phyloP scores from a whole-genome alignment of 148 eudicot species.

The Camellia japonica region DNA sequence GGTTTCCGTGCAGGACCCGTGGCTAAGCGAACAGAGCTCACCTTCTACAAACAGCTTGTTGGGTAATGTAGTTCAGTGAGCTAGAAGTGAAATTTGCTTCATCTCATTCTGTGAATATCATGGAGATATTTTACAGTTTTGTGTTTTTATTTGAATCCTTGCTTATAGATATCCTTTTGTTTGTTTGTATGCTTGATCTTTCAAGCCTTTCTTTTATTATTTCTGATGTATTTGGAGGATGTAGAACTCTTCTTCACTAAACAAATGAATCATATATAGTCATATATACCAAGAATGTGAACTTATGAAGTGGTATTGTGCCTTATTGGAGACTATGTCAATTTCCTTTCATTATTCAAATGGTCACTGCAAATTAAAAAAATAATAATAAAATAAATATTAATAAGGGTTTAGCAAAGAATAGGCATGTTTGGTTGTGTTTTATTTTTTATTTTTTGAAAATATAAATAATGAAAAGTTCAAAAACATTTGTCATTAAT shows the following conservation, averaged over 20 bases:
- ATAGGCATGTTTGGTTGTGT: too few relatives aligned
- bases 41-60: slow-evolving; percentile 88
- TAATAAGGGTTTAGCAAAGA: not conserved
- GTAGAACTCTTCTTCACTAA: not conserved
- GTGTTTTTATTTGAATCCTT: slow-evolving; percentile 1
- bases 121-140: not conserved
- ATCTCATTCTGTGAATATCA: slow-evolving; percentile 18
- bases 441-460: too few relatives aligned
- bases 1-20: slow-evolving; percentile 81
- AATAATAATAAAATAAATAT: not conserved
- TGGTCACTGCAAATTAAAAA: not conserved
- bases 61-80: slow-evolving; percentile 50
- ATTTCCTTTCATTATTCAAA: not conserved
- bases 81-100: not conserved
- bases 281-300: not conserved
- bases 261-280: not conserved
- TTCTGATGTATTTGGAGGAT: not conserved
- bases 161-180: slow-evolving; percentile 3
- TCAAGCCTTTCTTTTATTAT: not conserved
- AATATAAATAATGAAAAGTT: too few relatives aligned
- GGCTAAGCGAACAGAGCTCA: slow-evolving; percentile 87
- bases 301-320: not conserved
- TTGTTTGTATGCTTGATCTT: not conserved
- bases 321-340: not conserved
- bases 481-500: too few relatives aligned